These are phyloP conservation scores for Chlorella sorokiniana DNA, from an alignment of 139 green algal genomes.

Conservation along the genomic window DNA sequence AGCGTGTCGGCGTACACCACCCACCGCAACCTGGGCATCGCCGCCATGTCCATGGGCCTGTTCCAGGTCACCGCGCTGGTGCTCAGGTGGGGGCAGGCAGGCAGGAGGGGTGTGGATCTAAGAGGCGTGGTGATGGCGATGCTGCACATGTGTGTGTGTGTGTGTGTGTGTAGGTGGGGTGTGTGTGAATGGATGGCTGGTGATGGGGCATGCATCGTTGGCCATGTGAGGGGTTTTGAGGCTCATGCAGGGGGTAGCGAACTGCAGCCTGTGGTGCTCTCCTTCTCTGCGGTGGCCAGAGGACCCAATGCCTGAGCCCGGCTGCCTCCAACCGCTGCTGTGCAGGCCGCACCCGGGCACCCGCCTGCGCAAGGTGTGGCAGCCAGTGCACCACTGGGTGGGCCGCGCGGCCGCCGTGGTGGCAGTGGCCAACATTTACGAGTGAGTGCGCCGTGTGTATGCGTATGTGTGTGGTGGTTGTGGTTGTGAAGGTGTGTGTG, in stretches of 20 bases:
- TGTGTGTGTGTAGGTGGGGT: too few relatives aligned
- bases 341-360: slow-evolving; percentile 18
- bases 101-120: not conserved
- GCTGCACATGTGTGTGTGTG: too few relatives aligned
- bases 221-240: too few relatives aligned
- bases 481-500: not conserved
- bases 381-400: slow-evolving; percentile 27
- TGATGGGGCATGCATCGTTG: too few relatives aligned
- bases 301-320: not conserved
- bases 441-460: not conserved
- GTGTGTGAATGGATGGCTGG: too few relatives aligned
- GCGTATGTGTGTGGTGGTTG: not conserved
- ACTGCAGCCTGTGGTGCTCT: not conserved
- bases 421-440: slow-evolving; percentile 43
- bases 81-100: not conserved
- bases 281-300: not conserved
- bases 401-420: slow-evolving; percentile 25
- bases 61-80: slow-evolving; percentile 33
- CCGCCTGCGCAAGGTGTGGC: slow-evolving; percentile 13
- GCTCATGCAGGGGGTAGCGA: too few relatives aligned
- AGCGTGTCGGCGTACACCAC: slow-evolving; percentile 11
- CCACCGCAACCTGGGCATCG: slow-evolving; percentile 41
- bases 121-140: too few relatives aligned
- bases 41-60: slow-evolving; percentile 43
- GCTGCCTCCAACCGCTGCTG: not conserved